phyloP scores from a whole-genome alignment of 257 asterid species.

The Lavandula angustifolia region DNA sequence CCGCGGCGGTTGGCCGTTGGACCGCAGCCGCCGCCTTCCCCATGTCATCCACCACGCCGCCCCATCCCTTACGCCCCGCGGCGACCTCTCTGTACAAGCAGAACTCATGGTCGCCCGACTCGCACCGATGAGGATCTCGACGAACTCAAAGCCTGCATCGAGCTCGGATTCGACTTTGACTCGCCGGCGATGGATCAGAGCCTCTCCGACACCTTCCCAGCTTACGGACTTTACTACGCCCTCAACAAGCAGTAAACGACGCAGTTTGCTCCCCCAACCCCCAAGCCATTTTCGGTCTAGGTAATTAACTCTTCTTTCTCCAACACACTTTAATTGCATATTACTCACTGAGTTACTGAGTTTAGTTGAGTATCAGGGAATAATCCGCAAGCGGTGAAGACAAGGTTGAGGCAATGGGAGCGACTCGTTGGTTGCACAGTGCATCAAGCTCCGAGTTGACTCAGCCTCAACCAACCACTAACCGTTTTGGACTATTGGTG shows the following conservation, averaged over 20 bases:
- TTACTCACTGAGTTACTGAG: not conserved
- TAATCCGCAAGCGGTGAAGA: constrained; percentile 68
- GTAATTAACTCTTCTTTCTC: constrained; percentile 28
- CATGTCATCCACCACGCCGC: constrained; percentile 35
- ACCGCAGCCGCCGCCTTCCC: not conserved
- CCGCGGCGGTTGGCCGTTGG: constrained; percentile 56
- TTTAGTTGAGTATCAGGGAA: constrained; percentile 41
- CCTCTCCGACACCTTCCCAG: constrained; percentile 69
- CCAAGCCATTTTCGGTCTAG: constrained; percentile 53
- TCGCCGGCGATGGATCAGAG: constrained; percentile 72
- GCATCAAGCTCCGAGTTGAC: constrained; percentile 53
- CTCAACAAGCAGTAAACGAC: constrained; percentile 56
- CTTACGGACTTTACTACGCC: constrained; percentile 64
- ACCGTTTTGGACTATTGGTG: constrained; percentile 32
- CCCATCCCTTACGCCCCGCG: constrained; percentile 22
- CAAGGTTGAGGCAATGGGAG: constrained; percentile 76
- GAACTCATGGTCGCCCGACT: constrained; percentile 74
- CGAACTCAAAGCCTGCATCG: constrained; percentile 77
- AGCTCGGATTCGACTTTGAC: constrained; percentile 73
- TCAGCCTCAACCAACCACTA: constrained; percentile 5
- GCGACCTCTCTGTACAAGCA: constrained; percentile 49
- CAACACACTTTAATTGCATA: no score
- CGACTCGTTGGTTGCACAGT: constrained; percentile 76
- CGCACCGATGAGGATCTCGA: constrained; percentile 72
- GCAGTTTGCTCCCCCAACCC: constrained; percentile 47